Base-by-base conservation (phyloP, 768 basidiomycete species). In the Boletus reticulatus region DNA sequence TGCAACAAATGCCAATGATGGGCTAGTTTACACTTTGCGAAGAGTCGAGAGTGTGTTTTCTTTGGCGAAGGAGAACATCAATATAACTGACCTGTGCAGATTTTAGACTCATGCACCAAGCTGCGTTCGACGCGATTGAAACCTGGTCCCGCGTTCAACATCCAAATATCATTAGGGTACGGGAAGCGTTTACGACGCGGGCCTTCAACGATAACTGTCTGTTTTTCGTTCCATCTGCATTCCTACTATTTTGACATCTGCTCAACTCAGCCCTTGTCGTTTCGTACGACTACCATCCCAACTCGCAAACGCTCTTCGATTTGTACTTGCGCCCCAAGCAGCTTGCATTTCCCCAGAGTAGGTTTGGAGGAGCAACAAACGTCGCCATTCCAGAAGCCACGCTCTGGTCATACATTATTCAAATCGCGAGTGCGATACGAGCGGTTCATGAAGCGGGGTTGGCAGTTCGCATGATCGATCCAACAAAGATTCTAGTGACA, bases 121-220 rank as follows among this genome's bases (percentile, higher is more conserved):
- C 79, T 20, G 94, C 96, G 1, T 95, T 99, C 64, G 75, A 73
- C 13, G 74, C 84, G 10, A 87, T 98, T 44, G 95, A 97, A 60
- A 75, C 84, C 16, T 99, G 97, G 97, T 84, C 85, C 1, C 78
- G 82, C 43, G 77, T 98, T 53, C 81, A 77, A 17, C 96, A 98
- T 73, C 94, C 97, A 1, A 87, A 83, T 59, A 87, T 99, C 56
- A 84, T 96, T 16, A 72, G 83, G 10, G 75, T 98, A 20, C 81
- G 83, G 47, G 97, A 98, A 69, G 97, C 96, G 0, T 98, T 99
- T 75, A 98, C 97, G 0, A 96, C 96, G 0, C 82, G 87, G 29
- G 84, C 90, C 1, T 99, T 99, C 71, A 84, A 85, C 52, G 97
- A 98, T 68, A 88, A 87, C 62, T 98, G 95, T 96, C 65, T 48